Conservation (phyloP, 2,329 filamentous ascomycete genomes). For the Trichophyton equinum region DNA sequence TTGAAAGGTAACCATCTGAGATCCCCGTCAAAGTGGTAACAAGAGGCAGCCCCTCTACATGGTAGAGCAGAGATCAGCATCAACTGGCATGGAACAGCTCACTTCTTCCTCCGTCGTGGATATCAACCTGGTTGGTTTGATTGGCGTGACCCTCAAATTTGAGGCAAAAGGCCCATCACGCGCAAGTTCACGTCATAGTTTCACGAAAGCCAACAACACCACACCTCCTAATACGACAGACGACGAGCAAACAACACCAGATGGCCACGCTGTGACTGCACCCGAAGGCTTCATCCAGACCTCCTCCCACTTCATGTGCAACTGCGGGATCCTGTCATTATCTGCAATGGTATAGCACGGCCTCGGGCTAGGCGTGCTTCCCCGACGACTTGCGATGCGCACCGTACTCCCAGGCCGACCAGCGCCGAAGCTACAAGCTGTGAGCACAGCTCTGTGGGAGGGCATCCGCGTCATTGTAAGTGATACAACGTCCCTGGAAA, state of each 20-base stretch:
- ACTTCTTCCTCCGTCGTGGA: not conserved
- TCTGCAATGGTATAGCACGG: constrained; percentile 13
- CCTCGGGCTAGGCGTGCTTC: constrained; percentile 7
- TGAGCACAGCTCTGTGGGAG: constrained; percentile 62
- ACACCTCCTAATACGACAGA: not conserved
- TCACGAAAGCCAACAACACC: not conserved
- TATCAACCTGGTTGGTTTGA: not conserved
- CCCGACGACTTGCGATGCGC: constrained; percentile 49
- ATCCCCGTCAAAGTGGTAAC: not conserved
- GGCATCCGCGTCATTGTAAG: constrained; percentile 59
- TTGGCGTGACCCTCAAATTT: not conserved
- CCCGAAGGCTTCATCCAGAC: not conserved
- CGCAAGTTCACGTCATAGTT: not conserved
- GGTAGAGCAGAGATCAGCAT: not conserved
- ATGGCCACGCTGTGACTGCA: not conserved
- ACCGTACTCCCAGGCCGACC: constrained; percentile 68
- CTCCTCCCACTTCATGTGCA: not conserved
- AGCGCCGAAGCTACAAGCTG: constrained; percentile 62
- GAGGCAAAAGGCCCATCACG: not conserved
- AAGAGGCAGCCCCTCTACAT: not conserved
- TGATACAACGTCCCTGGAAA: not conserved
- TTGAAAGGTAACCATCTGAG: not conserved
- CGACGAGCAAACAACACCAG: not conserved
- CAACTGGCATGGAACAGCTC: not conserved
- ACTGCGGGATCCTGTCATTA: not conserved